Percentiles rank a stretch among this genome's conserved stretches.
Conservation (phyloP, 2,329 filamentous ascomycete species). For the Periconia macrospinosa region DNA sequence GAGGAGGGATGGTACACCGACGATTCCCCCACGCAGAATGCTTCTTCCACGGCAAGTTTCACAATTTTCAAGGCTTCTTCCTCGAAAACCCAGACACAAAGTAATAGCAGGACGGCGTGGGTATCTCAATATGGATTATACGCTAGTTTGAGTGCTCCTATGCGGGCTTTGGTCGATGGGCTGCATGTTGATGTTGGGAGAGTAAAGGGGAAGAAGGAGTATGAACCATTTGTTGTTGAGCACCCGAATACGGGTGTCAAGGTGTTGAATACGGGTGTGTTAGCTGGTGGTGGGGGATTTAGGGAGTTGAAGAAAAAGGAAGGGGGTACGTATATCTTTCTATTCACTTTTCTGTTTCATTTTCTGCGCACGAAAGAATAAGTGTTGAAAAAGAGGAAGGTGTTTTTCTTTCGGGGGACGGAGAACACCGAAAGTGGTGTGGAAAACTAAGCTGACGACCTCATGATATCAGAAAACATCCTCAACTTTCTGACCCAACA, state of each 20-base stretch:
- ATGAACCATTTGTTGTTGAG: constrained; percentile 49
- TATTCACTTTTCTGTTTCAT: background rate
- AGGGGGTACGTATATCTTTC: constrained; percentile 42
- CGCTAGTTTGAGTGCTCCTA: constrained; percentile 11
- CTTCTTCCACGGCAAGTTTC: background rate
- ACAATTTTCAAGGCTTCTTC: background rate
- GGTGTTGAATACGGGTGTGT: constrained; percentile 46
- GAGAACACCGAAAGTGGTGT: background rate
- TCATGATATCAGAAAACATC: constrained; percentile 7
- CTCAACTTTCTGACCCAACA: constrained; percentile 11
- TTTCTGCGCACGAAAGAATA: background rate
- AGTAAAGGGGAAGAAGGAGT: constrained; percentile 4
- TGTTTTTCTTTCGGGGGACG: background rate
- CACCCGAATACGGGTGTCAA: constrained; percentile 54
- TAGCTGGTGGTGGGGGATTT: constrained; percentile 41
- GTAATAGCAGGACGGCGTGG: background rate
- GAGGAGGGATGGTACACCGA: constrained; percentile 9
- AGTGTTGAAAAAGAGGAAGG: background rate
- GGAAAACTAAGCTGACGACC: background rate
- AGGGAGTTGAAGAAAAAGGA: constrained; percentile 55
- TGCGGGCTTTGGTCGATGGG: constrained; percentile 8
- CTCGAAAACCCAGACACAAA: background rate
- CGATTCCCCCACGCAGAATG: background rate
- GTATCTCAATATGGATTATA: constrained; percentile 17
- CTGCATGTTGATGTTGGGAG: constrained; percentile 3